Evolutionary conservation across 495 filamentous ascomycete genomes (phyloP), one percentile per base, ranked within the genome.

Genomic region (Pyrenopolyporus hunteri): DNA sequence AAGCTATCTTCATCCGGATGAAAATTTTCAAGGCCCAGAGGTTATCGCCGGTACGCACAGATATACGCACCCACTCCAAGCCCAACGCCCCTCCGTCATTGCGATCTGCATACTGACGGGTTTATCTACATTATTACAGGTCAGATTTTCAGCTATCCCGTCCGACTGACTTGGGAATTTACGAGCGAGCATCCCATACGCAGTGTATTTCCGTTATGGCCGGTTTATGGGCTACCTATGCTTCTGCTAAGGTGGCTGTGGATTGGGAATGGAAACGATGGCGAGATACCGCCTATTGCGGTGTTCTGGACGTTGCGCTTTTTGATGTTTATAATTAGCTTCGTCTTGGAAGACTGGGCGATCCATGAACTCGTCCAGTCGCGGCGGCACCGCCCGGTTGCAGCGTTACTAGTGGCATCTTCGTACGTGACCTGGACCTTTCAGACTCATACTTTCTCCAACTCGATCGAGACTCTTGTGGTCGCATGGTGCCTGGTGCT

Each of bases 381-480:
- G 20, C 84, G 85, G 58, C 83, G 86, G 48, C 85, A 92, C 65
- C 84, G 91, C 52, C 84, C 81, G 61, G 77, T 84, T 31, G 90
- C 90, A 14, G 78, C 94, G 32, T 78, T 92, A 25, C 76, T 98
- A 43, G 86, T 96, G 45, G 93, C 93, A 36, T 98, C 94, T 11
- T 95, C 90, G 17, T 98, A 98, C 75, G 93, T 97, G 63, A 98
- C 94, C 42, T 98, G 94, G 95, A 97, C 95, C 35, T 96, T 90
- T 78, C 94, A 98, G 77, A 96, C 90, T 35, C 94, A 98, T 78
- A 98, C 95, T 28, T 98, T 98, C 76, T 98, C 94, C 70, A 98
- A 98, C 74, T 92, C 92, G 46, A 84, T 97, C 66, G 94, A 98
- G 76, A 97, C 94, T 1, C 79, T 98, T 64, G 81, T 90, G 25